Evolutionary conservation across 2,329 filamentous ascomycete genomes (phyloP).

Genomic region (Thielaviopsis ethacetica): DNA sequence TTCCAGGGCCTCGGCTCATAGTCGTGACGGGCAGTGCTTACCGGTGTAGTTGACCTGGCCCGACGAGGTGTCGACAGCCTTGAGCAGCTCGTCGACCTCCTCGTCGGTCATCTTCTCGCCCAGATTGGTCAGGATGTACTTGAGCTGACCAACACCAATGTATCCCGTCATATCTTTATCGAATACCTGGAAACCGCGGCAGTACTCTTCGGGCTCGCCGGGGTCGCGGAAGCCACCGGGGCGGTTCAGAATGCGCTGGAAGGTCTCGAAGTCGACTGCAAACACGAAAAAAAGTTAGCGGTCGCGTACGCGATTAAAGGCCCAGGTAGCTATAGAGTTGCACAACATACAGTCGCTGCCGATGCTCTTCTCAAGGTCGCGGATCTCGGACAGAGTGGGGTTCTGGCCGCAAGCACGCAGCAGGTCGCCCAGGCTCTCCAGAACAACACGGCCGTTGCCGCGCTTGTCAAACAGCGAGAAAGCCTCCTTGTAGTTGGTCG

Average conservation of each 20-base stretch:
- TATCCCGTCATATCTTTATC: conserved; percentile 98
- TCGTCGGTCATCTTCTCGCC: conserved; percentile 99
- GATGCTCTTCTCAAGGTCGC: conserved; percentile 77
- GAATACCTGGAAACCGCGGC: conserved; percentile 96
- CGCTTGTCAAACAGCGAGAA: conserved; percentile 99
- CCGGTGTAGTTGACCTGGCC: conserved; percentile 97
- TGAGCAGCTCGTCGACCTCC: conserved; percentile 95
- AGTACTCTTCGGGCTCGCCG: conserved; percentile 95
- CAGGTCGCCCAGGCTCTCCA: conserved; percentile 80
- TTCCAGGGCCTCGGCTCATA: not conserved
- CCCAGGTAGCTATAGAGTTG: not conserved
- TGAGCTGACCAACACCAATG: conserved; percentile 92
- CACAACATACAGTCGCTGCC: conserved; percentile 71
- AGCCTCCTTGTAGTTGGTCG: conserved; percentile 99
- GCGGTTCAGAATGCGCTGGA: conserved; percentile 90
- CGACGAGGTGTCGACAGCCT: conserved; percentile 89
- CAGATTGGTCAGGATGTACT: conserved; percentile 94
- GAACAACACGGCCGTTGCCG: conserved; percentile 77
- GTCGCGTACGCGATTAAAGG: not conserved
- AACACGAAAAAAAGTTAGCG: not conserved
- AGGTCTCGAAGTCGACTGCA: conserved; percentile 92
- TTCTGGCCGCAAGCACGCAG: conserved; percentile 96
- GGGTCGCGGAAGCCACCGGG: conserved; percentile 96
- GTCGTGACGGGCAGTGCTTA: conserved; percentile 26
- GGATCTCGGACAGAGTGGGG: conserved; percentile 83